phyloP scores from a whole-genome alignment of 2,329 filamentous ascomycete genomes.

The Colletotrichum sp. region DNA sequence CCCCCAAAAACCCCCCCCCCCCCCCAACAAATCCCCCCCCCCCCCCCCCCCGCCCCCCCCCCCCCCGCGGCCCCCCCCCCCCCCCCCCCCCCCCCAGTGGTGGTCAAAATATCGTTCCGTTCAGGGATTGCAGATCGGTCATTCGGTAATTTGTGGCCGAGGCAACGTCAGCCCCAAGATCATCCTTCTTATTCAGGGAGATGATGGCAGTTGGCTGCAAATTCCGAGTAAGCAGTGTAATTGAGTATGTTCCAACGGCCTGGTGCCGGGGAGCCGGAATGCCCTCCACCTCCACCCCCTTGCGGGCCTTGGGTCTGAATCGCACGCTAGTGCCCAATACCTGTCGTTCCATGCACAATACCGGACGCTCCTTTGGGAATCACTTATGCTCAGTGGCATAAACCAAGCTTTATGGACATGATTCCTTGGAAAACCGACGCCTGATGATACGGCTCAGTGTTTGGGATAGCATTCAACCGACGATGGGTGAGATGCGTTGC shows the following conservation, averaged over 20 bases:
- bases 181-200: background rate
- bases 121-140: background rate
- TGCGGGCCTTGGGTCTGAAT: background rate
- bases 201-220: background rate
- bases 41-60: too few species aligned
- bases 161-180: background rate
- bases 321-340: background rate
- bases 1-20: too few species aligned
- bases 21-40: too few species aligned
- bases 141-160: background rate
- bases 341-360: background rate
- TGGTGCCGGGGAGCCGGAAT: slow-evolving; percentile 3
- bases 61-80: background rate
- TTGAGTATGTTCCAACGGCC: background rate
- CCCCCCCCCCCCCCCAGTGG: background rate
- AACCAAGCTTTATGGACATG: background rate
- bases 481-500: background rate
- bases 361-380: background rate
- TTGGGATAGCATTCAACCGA: background rate
- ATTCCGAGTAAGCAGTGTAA: background rate
- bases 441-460: background rate
- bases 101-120: background rate
- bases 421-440: background rate
- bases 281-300: background rate
- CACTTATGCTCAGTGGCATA: background rate